Evolutionary conservation across 306 rosid genomes (phyloP).

Genomic region (Ochetophila trinervis): DNA sequence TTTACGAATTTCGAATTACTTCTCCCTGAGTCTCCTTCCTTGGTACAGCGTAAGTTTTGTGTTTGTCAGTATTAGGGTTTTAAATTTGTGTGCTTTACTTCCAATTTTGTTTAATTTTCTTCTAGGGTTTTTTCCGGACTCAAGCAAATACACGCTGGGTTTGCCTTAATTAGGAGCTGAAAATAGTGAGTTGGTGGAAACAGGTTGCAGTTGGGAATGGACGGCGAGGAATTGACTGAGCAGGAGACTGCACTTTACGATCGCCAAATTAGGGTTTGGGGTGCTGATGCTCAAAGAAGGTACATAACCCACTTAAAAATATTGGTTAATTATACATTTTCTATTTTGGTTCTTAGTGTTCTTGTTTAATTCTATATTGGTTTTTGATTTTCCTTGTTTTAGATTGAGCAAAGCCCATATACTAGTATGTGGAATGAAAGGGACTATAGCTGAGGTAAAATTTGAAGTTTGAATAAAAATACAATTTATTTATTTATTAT

Average conservation of each 20-base stretch:
- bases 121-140: constrained; percentile 7
- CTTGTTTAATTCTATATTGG: constrained; percentile 3
- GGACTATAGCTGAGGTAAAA: constrained; percentile 82
- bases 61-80: not conserved
- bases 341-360: too few relatives aligned
- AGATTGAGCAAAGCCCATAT: constrained; percentile 94
- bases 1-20: not conserved
- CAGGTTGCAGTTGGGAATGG: constrained; percentile 61
- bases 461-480: not conserved
- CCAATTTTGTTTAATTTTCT: not conserved
- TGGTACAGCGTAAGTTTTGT: not conserved
- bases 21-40: not conserved
- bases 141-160: not conserved
- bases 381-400: constrained; percentile 18
- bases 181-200: not conserved
- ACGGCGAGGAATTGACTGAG: constrained; percentile 92
- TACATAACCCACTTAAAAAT: constrained; percentile 7
- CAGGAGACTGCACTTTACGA: constrained; percentile 95
- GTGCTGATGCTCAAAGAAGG: constrained; percentile 99
- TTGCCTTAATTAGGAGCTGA: not conserved
- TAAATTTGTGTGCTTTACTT: not conserved
- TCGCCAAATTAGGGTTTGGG: constrained; percentile 99
- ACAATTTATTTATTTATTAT: too few relatives aligned
- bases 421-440: constrained; percentile 81
- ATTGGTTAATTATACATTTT: not conserved